Percentiles rank a stretch among this genome's conserved stretches.
These are phyloP conservation scores for Gossypium schwendimanii DNA, from an alignment of 441 rosid genomes.

Conservation along the genomic window DNA sequence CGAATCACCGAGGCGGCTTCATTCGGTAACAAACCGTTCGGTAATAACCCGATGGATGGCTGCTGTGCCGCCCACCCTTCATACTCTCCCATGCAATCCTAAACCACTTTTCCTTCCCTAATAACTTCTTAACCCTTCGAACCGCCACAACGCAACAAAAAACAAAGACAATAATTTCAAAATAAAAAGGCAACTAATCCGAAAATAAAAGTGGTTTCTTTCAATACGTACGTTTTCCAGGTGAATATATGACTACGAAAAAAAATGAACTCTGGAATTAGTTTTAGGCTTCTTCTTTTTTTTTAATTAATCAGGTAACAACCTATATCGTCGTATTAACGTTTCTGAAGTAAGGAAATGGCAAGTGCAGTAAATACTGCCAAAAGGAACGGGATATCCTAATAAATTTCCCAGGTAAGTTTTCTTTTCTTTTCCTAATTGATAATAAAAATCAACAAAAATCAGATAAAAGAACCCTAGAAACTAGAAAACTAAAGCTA, in stretches of 20 bases:
- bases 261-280: neutral
- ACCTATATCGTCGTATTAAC: neutral
- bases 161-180: neutral
- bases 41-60: constrained; percentile 53
- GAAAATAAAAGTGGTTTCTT: neutral
- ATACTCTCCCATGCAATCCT: constrained; percentile 77
- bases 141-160: neutral
- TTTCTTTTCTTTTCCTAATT: neutral
- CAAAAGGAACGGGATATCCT: neutral
- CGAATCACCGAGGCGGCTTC: constrained; percentile 64
- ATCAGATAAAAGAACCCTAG: neutral
- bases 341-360: neutral
- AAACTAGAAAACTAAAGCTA: neutral
- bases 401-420: neutral
- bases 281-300: neutral
- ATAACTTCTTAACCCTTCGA: neutral
- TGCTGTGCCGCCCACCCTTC: constrained; percentile 48
- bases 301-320: neutral
- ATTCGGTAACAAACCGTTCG: constrained; percentile 71
- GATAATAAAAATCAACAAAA: neutral
- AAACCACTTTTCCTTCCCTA: constrained; percentile 17
- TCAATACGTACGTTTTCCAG: neutral
- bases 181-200: too few species aligned
- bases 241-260: neutral
- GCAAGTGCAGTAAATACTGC: constrained; percentile 1